These are phyloP conservation scores for Pulveroboletus sp. DNA, from an alignment of 768 basidiomycete genomes.

Conservation along the genomic window DNA sequence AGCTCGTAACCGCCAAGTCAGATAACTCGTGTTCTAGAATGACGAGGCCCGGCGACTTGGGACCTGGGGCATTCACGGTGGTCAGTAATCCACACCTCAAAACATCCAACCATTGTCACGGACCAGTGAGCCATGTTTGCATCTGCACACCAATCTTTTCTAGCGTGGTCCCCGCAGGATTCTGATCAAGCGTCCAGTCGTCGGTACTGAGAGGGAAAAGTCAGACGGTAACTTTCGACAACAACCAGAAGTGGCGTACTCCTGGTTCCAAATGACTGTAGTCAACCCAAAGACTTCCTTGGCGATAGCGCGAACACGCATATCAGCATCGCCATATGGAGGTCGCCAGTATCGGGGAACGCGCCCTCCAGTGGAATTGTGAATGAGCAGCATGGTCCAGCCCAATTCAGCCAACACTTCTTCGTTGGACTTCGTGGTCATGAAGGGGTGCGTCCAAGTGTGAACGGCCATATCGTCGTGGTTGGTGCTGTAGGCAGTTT, in stretches of 20 bases:
- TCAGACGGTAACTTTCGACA: not conserved
- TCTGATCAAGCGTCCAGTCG: slow-evolving; percentile 66
- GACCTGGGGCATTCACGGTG: slow-evolving; percentile 33
- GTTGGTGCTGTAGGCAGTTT: slow-evolving; percentile 41
- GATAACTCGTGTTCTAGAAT: slow-evolving; percentile 83
- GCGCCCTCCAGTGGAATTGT: slow-evolving; percentile 75
- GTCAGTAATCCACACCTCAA: not conserved
- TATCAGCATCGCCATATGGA: slow-evolving; percentile 82
- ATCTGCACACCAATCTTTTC: slow-evolving; percentile 46
- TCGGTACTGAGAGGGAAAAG: slow-evolving; percentile 44
- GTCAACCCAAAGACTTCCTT: slow-evolving; percentile 79
- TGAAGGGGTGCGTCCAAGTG: slow-evolving; percentile 71
- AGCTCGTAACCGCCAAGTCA: slow-evolving; percentile 55
- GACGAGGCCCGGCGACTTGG: slow-evolving; percentile 75
- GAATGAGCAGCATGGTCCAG: slow-evolving; percentile 76
- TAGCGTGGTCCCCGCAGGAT: slow-evolving; percentile 39
- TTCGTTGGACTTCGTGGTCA: slow-evolving; percentile 71
- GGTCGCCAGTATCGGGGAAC: slow-evolving; percentile 83
- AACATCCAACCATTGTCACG: slow-evolving; percentile 7
- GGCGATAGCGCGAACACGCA: slow-evolving; percentile 81
- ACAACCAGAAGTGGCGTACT: slow-evolving; percentile 43
- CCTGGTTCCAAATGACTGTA: slow-evolving; percentile 89
- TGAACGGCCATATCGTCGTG: slow-evolving; percentile 41
- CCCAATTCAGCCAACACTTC: slow-evolving; percentile 70
- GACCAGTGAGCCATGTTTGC: slow-evolving; percentile 54